Conservation (phyloP, 768 basidiomycete species). For the Phylloporus arenicola region DNA sequence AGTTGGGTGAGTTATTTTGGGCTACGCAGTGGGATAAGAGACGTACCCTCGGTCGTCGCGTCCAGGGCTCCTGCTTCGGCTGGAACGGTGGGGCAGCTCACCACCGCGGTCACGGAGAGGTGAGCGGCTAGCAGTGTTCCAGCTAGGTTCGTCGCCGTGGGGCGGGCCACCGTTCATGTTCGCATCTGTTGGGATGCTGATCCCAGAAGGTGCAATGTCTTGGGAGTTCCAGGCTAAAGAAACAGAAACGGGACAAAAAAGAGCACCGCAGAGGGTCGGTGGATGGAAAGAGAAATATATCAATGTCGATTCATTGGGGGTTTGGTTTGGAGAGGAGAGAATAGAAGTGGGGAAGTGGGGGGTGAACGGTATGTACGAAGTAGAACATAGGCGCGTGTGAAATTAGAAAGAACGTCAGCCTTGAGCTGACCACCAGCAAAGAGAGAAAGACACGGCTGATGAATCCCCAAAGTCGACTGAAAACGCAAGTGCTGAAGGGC, state of each 20-base stretch:
- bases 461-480: slow-evolving; percentile 26
- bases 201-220: slow-evolving; percentile 73
- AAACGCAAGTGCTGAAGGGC: slow-evolving; percentile 27
- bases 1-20: neutral
- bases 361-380: slow-evolving; percentile 9
- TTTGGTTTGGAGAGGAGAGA: slow-evolving; percentile 23
- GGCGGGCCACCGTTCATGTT: slow-evolving; percentile 42
- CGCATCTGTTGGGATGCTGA: slow-evolving; percentile 62
- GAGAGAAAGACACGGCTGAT: slow-evolving; percentile 9
- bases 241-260: slow-evolving; percentile 19
- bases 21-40: neutral
- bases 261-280: slow-evolving; percentile 9
- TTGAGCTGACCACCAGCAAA: slow-evolving; percentile 30
- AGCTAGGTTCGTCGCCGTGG: slow-evolving; percentile 50
- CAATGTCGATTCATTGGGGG: slow-evolving; percentile 37
- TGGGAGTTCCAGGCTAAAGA: slow-evolving; percentile 77
- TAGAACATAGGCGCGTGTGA: slow-evolving; percentile 4
- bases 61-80: slow-evolving; percentile 79
- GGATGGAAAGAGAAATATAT: slow-evolving; percentile 36
- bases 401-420: slow-evolving; percentile 27
- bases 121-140: slow-evolving; percentile 45
- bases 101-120: slow-evolving; percentile 36
- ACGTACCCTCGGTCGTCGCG: slow-evolving; percentile 52
- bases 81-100: slow-evolving; percentile 58
- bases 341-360: slow-evolving; percentile 12